phyloP scores from a whole-genome alignment of 495 filamentous ascomycete genomes.

The Talaromyces nanjingensis region DNA sequence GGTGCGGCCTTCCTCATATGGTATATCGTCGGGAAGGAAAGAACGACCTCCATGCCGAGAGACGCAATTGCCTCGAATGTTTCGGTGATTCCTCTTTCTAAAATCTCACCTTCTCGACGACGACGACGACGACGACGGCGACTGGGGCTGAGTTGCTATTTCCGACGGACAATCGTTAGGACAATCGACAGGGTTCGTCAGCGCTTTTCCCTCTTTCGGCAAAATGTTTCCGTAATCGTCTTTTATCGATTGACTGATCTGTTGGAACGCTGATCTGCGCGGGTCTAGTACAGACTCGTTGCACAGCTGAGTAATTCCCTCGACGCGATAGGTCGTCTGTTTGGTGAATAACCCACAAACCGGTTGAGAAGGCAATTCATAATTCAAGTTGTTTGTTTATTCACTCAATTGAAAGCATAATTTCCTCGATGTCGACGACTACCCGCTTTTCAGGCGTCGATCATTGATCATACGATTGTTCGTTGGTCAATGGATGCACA shows the following conservation, averaged over 20 bases:
- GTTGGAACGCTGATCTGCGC: not conserved
- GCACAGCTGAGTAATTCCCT: not conserved
- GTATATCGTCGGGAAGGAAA: not conserved
- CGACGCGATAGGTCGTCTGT: not conserved
- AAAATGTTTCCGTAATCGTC: not conserved
- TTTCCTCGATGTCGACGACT: not conserved
- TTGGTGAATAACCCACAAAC: not conserved
- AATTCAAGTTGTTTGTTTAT: not conserved
- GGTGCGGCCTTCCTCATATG: not conserved
- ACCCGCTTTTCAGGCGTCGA: not conserved
- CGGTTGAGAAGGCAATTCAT: not conserved
- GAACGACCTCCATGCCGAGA: not conserved
- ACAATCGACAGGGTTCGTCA: not conserved
- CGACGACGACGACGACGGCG: no score
- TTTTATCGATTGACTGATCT: not conserved
- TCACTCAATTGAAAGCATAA: not conserved
- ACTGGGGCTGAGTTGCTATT: not conserved
- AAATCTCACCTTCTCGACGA: not conserved
- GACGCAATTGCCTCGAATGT: not conserved
- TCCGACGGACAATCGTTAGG: not conserved
- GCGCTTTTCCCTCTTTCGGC: not conserved
- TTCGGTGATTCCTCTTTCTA: not conserved
- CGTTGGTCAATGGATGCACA: not conserved
- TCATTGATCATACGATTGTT: not conserved
- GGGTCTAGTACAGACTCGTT: not conserved